Percentiles rank a stretch among this genome's conserved stretches.
Evolutionary conservation across 768 basidiomycete species (phyloP).

Genomic region (Amanita polypyramis): DNA sequence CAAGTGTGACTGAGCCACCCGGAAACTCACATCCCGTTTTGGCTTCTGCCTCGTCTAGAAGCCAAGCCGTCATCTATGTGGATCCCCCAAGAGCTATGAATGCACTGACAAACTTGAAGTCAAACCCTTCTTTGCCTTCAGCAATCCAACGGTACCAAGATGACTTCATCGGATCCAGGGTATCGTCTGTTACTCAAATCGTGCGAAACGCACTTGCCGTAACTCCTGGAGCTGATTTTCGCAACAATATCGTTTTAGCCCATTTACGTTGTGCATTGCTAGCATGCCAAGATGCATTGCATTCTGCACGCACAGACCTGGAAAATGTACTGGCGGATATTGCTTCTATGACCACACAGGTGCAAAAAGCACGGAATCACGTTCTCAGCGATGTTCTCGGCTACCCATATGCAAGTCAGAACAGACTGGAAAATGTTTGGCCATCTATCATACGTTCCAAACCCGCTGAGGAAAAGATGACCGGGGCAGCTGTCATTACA

Average conservation of each 20-base stretch:
- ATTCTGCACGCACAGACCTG: conserved; percentile 20
- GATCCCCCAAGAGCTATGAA: conserved; percentile 51
- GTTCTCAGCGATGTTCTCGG: conserved; percentile 29
- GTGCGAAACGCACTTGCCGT: conserved; percentile 20
- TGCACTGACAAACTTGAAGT: conserved; percentile 39
- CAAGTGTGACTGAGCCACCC: background rate
- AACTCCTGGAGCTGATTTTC: conserved; percentile 15
- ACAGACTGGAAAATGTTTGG: background rate
- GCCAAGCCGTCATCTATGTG: conserved; percentile 29
- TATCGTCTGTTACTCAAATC: conserved; percentile 36
- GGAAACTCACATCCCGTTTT: background rate
- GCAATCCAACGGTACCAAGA: conserved; percentile 59
- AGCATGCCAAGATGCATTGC: conserved; percentile 23
- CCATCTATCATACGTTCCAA: background rate
- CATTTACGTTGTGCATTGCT: conserved; percentile 30
- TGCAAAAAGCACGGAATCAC: conserved; percentile 29
- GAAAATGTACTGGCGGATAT: conserved; percentile 24
- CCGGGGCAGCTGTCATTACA: conserved; percentile 19
- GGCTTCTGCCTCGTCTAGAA: conserved; percentile 11
- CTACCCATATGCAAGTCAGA: background rate
- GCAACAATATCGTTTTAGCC: conserved; percentile 24
- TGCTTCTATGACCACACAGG: conserved; percentile 23
- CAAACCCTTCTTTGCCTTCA: conserved; percentile 31
- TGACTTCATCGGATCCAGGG: conserved; percentile 45
- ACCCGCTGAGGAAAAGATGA: background rate